A percentile compares a stretch with the other conserved stretches of the same genome.
Conservation (phyloP, 2,329 filamentous ascomycete species). For the Alternaria postmessia region DNA sequence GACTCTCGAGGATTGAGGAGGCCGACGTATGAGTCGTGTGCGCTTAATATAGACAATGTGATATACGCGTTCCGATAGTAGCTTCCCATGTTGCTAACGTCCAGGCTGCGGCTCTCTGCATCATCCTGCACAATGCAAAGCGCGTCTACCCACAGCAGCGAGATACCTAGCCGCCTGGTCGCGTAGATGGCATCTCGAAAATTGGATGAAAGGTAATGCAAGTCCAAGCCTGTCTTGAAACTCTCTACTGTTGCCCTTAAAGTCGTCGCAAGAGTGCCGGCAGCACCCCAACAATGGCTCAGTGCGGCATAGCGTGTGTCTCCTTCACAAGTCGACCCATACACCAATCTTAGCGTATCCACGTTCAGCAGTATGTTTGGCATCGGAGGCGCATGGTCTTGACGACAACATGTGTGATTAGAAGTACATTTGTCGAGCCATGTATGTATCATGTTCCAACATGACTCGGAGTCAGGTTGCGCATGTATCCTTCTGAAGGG, state of each 20-base stretch:
- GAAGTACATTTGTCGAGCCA: no score
- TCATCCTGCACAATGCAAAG: neutral
- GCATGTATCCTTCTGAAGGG: no score
- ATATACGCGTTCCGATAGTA: no score
- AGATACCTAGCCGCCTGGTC: neutral
- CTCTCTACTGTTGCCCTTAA: no score
- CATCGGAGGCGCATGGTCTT: no score
- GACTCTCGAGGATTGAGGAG: neutral
- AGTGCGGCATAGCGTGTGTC: neutral
- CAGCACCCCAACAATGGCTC: neutral
- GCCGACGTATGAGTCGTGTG: neutral
- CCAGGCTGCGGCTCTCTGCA: no score
- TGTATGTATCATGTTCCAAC: no score
- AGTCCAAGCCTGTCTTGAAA: no score
- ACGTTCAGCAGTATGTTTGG: neutral
- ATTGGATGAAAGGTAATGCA: neutral
- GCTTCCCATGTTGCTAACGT: neutral
- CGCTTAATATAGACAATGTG: neutral
- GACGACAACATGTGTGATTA: no score
- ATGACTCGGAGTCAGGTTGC: no score
- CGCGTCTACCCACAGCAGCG: neutral
- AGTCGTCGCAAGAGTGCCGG: neutral
- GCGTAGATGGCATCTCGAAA: neutral
- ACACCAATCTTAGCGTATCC: neutral
- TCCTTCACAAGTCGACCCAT: neutral